These are phyloP conservation scores for Hymenoscyphus albidus DNA, from an alignment of 2,329 filamentous ascomycete genomes.

Conservation along the genomic window DNA sequence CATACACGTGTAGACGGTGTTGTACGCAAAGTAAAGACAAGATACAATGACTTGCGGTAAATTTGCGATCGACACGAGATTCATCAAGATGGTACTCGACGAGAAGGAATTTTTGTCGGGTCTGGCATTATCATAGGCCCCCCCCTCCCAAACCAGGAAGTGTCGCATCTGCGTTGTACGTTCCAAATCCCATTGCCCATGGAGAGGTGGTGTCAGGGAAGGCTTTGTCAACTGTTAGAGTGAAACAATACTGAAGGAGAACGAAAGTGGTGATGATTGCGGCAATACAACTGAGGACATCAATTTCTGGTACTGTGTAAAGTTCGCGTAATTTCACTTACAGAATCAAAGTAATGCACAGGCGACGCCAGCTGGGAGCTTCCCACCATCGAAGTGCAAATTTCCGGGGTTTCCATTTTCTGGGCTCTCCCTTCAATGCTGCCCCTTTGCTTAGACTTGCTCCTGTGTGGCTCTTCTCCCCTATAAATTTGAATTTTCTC, in stretches of 20 bases:
- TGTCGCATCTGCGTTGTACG: slow-evolving; percentile 18
- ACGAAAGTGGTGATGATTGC: not conserved
- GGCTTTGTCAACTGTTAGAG: not conserved
- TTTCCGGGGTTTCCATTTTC: slow-evolving; percentile 9
- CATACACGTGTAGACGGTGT: slow-evolving; percentile 4
- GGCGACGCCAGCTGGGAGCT: slow-evolving; percentile 17
- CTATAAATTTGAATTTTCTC: slow-evolving; percentile 11
- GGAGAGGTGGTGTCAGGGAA: not conserved
- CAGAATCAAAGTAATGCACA: slow-evolving; percentile 19
- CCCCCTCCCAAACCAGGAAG: slow-evolving; percentile 9
- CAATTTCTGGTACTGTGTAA: not conserved
- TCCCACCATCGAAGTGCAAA: slow-evolving; percentile 20
- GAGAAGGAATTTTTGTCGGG: slow-evolving; percentile 17
- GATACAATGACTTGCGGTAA: slow-evolving; percentile 4
- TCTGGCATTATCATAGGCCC: slow-evolving; percentile 4
- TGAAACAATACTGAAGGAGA: not conserved
- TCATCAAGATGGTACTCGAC: slow-evolving; percentile 31
- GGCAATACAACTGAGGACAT: not conserved
- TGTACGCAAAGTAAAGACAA: not conserved
- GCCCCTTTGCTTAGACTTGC: not conserved
- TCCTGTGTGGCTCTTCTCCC: not conserved
- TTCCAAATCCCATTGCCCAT: slow-evolving; percentile 15
- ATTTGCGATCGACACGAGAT: not conserved
- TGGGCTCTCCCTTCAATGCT: not conserved
- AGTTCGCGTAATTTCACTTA: not conserved